Evolutionary conservation across 2,329 filamentous ascomycete species (phyloP).

Genomic region (Alternaria conjuncta): DNA sequence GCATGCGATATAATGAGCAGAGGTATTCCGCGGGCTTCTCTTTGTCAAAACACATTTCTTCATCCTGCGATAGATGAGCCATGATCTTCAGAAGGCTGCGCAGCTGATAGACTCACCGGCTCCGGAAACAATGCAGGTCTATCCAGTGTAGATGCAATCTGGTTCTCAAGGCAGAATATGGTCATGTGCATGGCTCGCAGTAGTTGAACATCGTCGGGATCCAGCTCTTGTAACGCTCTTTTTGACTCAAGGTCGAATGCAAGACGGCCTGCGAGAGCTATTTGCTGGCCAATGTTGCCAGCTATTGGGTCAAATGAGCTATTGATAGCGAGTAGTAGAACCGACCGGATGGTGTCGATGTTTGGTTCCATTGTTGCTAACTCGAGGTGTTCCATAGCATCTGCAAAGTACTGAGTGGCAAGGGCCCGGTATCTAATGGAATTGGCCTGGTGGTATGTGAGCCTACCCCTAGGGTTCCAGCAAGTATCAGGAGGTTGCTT

Average conservation of each 20-base stretch:
- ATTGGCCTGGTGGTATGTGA: conserved; percentile 38
- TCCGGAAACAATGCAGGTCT: conserved; percentile 46
- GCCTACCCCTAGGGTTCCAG: conserved; percentile 33
- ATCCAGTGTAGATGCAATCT: conserved; percentile 44
- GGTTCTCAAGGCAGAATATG: conserved; percentile 46
- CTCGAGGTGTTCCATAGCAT: conserved; percentile 42
- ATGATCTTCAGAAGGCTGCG: not conserved
- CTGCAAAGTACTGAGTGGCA: conserved; percentile 34
- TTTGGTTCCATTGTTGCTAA: conserved; percentile 41
- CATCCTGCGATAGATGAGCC: conserved; percentile 29
- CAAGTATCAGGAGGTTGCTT: conserved; percentile 25
- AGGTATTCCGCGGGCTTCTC: conserved; percentile 39
- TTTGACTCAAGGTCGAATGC: conserved; percentile 40
- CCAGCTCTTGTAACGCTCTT: conserved; percentile 34
- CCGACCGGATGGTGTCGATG: conserved; percentile 40
- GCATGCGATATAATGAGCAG: conserved; percentile 45
- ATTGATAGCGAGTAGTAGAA: conserved; percentile 44
- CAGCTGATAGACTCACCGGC: conserved; percentile 28
- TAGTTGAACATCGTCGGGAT: conserved; percentile 25
- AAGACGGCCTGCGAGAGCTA: conserved; percentile 45
- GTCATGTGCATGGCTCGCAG: conserved; percentile 44
- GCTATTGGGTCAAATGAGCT: conserved; percentile 44
- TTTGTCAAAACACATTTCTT: conserved; percentile 36
- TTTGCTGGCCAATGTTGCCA: conserved; percentile 46
- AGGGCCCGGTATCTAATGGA: conserved; percentile 38